These are phyloP conservation scores for Platanthera zijinensis DNA, from an alignment of 106 monocot species.

Conservation along the genomic window DNA sequence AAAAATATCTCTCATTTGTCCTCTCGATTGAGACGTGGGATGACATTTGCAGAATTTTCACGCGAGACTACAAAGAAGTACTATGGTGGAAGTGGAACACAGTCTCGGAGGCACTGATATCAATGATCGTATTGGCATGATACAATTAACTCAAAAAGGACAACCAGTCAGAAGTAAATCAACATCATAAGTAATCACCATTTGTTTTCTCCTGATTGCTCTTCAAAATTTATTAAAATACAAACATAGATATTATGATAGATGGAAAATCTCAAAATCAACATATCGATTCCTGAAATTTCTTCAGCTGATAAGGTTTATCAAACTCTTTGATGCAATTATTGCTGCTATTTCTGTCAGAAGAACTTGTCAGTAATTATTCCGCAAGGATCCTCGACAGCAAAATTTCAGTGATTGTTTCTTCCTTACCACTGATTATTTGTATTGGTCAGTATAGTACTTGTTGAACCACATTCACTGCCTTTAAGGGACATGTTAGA, in stretches of 20 bases:
- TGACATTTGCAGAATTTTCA: slow-evolving; percentile 96
- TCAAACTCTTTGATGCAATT: neutral
- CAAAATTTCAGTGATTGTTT: neutral
- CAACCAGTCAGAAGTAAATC: neutral
- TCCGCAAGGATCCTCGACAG: slow-evolving; percentile 12
- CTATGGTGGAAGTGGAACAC: slow-evolving; percentile 73
- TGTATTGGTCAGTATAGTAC: slow-evolving; percentile 35
- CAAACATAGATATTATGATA: slow-evolving; percentile 1
- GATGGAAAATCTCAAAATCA: neutral
- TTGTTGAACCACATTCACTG: slow-evolving; percentile 58
- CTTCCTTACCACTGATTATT: neutral
- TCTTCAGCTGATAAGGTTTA: neutral
- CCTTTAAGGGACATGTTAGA: slow-evolving; percentile 46
- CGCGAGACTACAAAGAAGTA: slow-evolving; percentile 88
- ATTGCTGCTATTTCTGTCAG: neutral
- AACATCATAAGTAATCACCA: neutral
- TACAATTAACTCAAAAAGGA: neutral
- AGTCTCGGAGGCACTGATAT: slow-evolving; percentile 26
- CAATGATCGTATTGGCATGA: neutral
- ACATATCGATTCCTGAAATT: neutral
- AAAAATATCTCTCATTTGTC: slow-evolving; percentile 62
- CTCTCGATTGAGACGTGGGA: slow-evolving; percentile 66
- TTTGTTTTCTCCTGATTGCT: slow-evolving; percentile 1
- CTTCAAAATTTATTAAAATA: neutral
- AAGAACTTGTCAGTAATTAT: slow-evolving; percentile 16